Percentiles rank a stretch among this genome's conserved stretches.
Conservation (phyloP, 495 filamentous ascomycete genomes). For the Antarctomyces pellizariae region DNA sequence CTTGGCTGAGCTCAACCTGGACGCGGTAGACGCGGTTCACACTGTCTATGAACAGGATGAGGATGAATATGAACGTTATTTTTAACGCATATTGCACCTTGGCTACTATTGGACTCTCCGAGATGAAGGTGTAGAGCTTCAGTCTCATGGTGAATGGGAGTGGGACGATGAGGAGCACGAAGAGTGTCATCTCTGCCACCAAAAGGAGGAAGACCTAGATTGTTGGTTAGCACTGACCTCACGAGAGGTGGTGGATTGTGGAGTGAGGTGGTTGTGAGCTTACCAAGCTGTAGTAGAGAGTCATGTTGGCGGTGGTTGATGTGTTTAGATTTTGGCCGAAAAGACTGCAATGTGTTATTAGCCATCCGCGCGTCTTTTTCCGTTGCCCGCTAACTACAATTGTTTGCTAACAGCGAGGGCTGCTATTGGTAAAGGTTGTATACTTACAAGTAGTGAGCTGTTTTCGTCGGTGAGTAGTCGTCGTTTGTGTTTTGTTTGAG, state of each 20-base stretch:
- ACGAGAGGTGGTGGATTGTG: neutral
- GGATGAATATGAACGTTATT: conserved; percentile 96
- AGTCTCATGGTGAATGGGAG: conserved; percentile 70
- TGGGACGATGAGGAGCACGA: conserved; percentile 77
- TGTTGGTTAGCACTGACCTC: neutral
- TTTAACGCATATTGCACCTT: conserved; percentile 31
- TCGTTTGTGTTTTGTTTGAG: too few species aligned
- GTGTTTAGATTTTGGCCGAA: too few species aligned
- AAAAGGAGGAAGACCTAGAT: conserved; percentile 76
- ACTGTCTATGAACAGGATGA: conserved; percentile 94
- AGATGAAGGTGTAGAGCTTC: conserved; percentile 82
- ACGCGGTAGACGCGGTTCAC: conserved; percentile 97
- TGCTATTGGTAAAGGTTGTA: too few species aligned
- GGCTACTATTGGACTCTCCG: conserved; percentile 46
- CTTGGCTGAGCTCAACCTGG: conserved; percentile 55
- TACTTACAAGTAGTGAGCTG: too few species aligned
- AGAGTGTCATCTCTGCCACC: conserved; percentile 80
- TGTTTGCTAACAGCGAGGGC: too few species aligned
- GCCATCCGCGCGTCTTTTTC: too few species aligned
- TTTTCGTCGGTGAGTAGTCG: too few species aligned
- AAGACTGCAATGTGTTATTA: too few species aligned
- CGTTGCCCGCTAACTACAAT: too few species aligned
- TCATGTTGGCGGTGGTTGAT: conserved; percentile 55
- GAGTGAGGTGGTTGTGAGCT: conserved; percentile 16
- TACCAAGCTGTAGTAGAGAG: conserved; percentile 96